Conservation (phyloP, 1,284 basidiomycete species). For the Earliella scabrosa region DNA sequence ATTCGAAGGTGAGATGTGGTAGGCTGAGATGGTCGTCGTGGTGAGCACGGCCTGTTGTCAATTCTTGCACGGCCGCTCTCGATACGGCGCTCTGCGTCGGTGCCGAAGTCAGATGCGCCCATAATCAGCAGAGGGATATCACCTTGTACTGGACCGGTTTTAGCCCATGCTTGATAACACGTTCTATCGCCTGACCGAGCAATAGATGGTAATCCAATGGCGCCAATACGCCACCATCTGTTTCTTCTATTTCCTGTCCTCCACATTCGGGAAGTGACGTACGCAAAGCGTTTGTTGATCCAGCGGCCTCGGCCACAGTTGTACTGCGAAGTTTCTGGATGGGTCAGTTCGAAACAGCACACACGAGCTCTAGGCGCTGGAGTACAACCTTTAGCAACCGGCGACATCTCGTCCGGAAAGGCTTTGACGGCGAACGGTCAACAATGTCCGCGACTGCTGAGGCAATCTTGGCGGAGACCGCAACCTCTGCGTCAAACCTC, state of each 20-base stretch:
- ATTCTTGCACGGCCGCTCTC: neutral
- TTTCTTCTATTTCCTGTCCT: neutral
- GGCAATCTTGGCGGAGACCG: slow-evolving; percentile 53
- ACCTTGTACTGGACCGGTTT: slow-evolving; percentile 58
- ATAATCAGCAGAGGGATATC: slow-evolving; percentile 3
- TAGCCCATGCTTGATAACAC: slow-evolving; percentile 47
- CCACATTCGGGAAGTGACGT: neutral
- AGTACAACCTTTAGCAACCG: slow-evolving; percentile 53
- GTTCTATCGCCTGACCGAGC: slow-evolving; percentile 51
- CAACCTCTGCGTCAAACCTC: slow-evolving; percentile 60
- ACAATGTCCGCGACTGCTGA: slow-evolving; percentile 56
- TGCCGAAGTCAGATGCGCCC: neutral
- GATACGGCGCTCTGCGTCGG: neutral
- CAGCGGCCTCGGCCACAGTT: neutral
- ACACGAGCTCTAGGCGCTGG: no score
- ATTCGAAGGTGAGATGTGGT: neutral
- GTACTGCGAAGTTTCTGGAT: slow-evolving; percentile 8
- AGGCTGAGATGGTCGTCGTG: no score
- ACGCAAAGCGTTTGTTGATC: neutral
- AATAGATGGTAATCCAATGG: slow-evolving; percentile 31
- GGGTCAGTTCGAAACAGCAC: no score
- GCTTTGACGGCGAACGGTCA: slow-evolving; percentile 50
- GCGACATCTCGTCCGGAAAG: slow-evolving; percentile 48
- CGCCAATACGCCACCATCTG: slow-evolving; percentile 24
- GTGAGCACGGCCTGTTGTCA: neutral